Evolutionary conservation across 495 filamentous ascomycete species (phyloP), one percentile per base, ranked within the genome.

Genomic region (Penicillium chermesinum): DNA sequence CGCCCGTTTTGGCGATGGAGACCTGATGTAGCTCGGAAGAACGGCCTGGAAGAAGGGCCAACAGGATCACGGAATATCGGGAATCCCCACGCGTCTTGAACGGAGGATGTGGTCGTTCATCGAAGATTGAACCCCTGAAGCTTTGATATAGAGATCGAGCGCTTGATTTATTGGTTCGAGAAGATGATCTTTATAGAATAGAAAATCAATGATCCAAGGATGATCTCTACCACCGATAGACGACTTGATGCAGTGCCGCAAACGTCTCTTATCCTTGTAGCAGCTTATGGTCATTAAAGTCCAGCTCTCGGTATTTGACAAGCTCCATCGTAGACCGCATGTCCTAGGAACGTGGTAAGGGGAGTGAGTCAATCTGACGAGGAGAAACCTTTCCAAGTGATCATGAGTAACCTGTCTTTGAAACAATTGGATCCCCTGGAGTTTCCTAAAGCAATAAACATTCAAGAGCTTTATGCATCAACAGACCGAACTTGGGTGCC

Each of bases 1-100:
- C 46, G 54, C 8, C 33, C 47, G 3, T 57, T 57, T 35, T 54
- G 54, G 54, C 35, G 46, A 27, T 57, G 54, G 50, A 41, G 54
- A 13, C 43, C 50, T 7, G 50, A 50, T 33, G 19, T 18, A 7
- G 50, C 50, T 7, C 38, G 54, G 18, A 57, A 33, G 38, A 57
- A 57, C 39, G 54, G 50, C 7, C 27, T 57, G 6, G 50, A 53
- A 38, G 50, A 53, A 17, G 54, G 50, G 6, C 50, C 54, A 2
- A 20, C 12, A 18, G 54, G 54, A 38, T 38, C 50, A n/a, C 42
- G 54, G 27, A 33, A 53, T 27, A 57, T 57, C 22, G n/a, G n/a
- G n/a, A n/a, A n/a, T n/a, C n/a, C n/a, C n/a, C n/a, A n/a, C n/a
- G n/a, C n/a, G n/a, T n/a, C n/a, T n/a, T n/a, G n/a, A n/a, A n/a